Conservation (phyloP, 2,329 filamentous ascomycete genomes). For the Aspergillus sergii region DNA sequence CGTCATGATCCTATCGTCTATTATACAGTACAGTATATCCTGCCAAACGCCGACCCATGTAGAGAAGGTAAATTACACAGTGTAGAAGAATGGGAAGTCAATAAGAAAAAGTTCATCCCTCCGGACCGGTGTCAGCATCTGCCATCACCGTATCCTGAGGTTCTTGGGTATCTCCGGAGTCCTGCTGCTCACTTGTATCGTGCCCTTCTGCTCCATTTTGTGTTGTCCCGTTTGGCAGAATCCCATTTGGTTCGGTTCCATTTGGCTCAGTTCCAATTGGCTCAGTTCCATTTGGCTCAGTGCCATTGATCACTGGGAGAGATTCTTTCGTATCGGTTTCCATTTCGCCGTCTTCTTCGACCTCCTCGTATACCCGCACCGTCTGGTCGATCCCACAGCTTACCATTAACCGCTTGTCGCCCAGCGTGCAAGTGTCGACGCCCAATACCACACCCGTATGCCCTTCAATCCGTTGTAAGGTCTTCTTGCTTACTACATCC, state of each 20-base stretch:
- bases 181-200: not conserved
- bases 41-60: constrained; percentile 2
- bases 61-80: constrained; percentile 1
- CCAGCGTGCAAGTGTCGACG: constrained; percentile 60
- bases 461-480: constrained; percentile 68
- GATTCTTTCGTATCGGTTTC: not conserved
- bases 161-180: not conserved
- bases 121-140: not conserved
- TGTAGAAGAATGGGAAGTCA: not conserved
- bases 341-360: constrained; percentile 14
- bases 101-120: not conserved
- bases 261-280: not conserved
- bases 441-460: constrained; percentile 62
- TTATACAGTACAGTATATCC: constrained; percentile 4
- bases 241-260: not conserved
- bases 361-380: constrained; percentile 63
- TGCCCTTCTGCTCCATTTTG: not conserved
- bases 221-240: not conserved
- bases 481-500: constrained; percentile 84
- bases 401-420: constrained; percentile 54
- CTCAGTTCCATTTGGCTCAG: not conserved
- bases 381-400: constrained; percentile 66
- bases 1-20: constrained; percentile 4
- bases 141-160: not conserved
- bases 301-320: not conserved